Base-by-base conservation (phyloP, 2,329 filamentous ascomycete genomes). In the Colletotrichum zoysiae region DNA sequence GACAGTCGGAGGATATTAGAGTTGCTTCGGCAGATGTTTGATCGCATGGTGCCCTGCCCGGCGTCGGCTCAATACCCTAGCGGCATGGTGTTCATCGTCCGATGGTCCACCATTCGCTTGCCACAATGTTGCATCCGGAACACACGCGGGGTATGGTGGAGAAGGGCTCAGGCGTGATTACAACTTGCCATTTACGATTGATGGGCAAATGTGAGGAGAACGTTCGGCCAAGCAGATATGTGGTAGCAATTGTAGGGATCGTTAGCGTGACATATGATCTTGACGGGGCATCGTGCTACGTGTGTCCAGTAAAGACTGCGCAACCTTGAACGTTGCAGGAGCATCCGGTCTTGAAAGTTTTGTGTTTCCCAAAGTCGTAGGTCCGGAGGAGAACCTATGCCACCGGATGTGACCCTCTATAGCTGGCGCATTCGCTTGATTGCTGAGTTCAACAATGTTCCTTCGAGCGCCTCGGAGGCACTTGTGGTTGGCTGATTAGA, bases 121-220 rank as follows among this genome's bases (percentile, higher is more conserved):
- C 46, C 33, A 40, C 33, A 33, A 51, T n/a, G 60, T 38, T 48
- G 44, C 23, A 8, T 40, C 51, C 46, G 33, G 46, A 16, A 11
- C 14, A 62, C n/a, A 62, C 40, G 60, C 60, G 60, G 60, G 60
- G 60, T 62, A 42, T 14, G 11, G 60, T 26, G 46, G 42, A 16
- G 46, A 51, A 8, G 8, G 26, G 26, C 16, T 26, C 20, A 18
- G 44, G 16, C n/a, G n/a, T 7, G 7, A 12, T 14, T 26, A 20
- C 14, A 40, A 50, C 30, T 30, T 30, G 4, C 30, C 30, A 4
- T 9, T 23, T 7, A 40, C 16, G 9, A 62, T n/a, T 53, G 23
- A 51, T 9, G 35, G 11, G 20, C 30, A 26, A 16, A 9, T 44
- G 20, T 2, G 46, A 14, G 60, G 38, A 7, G 59, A 33, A 8